Evolutionary conservation across 2,329 filamentous ascomycete genomes (phyloP), one percentile per base, ranked within the genome.

Genomic region (Epichloe sp.): DNA sequence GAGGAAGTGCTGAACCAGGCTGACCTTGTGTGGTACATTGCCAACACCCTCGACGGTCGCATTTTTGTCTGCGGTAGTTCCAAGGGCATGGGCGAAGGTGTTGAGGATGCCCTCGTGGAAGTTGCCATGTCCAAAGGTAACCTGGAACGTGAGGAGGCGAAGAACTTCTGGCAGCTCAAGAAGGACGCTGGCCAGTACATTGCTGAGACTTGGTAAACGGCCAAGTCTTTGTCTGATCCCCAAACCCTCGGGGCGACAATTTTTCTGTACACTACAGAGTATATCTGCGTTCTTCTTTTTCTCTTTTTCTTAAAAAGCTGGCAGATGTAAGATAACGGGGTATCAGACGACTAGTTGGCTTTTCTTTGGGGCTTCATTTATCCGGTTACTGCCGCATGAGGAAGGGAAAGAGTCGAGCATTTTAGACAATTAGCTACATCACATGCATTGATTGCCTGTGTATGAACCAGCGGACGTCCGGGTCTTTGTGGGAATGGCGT

Each of bases 21-120:
- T 2, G 93, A 97, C 63, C 78, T 97, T n/a, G 91, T 97, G 15
- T 98, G 93, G 93, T 95, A 88, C 66, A 89, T 97, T 56, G 86
- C 95, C 74, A 97, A 97, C 66, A 83, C 89, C 2, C 76, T 97
- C n/a, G 93, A 98, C 62, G 93, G 93, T 1, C 83, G 93, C 49
- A 83, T 97, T 49, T 98, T 98, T 65, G 93, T 98, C 53, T 98
- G 93, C 66, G 93, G 93, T 47, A 94, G 86, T 68, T 89, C 83
- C 62, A 89, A 88, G 71, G 93, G 93, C 52, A 98, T 98, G 93
- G 93, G 93, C 53, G 93, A 97, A 68, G 93, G 93, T 44, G 93
- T 98, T 3, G 86, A 97, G 65, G 77, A 82, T 45, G 87, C 91
- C 0, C 75, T 98, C 14, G 75, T 96, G 26, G 86, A 95, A 56